Evolutionary conservation across 2,329 filamentous ascomycete genomes (phyloP), one percentile per base, ranked within the genome.

Genomic region (Neurospora sp.): DNA sequence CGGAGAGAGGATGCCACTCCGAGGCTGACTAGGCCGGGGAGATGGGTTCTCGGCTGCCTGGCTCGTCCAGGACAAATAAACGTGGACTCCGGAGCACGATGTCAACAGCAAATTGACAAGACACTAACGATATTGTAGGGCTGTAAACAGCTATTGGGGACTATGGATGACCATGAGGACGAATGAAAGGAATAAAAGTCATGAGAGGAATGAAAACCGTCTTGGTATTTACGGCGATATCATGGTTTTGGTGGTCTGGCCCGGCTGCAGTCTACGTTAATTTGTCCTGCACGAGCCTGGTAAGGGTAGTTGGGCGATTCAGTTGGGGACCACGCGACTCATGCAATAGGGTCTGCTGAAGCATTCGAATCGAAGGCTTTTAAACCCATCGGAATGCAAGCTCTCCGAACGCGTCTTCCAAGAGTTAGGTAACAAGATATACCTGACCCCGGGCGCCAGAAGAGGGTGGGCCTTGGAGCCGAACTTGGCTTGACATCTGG

Each of bases 331-430:
- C 23, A 39, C 67, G 41, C 41, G 67, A 68, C 41, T 68, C 43
- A 57, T 68, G 67, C 67, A 62, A 57, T 68, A 68, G 41, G 67
- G 67, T 68, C 41, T 52, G 15, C 15, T 52, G 28, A 52, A 17
- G 23, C 43, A 38, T 52, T 23, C 41, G 41, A 52, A 62, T 28
- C 28, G 52, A 15, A n/a, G 23, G 6, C 52, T 33, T 62, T 36
- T 36, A 36, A 28, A 62, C 52, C 8, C 23, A 62, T 62, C 52
- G 52, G 52, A 36, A 62, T 33, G 52, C 52, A 62, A 62, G 52
- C 52, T 62, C 23, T 33, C 23, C 19, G 11, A 52, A 52, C 11
- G 43, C 43, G 43, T 23, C 52, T 62, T 62, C 52, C 52, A 62
- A 36, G 28, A 62, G 28, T 5, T n/a, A 36, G 28, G 28, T 36